Conservation (phyloP, 75 land plant species). For the Selaginella moellendorffii region DNA sequence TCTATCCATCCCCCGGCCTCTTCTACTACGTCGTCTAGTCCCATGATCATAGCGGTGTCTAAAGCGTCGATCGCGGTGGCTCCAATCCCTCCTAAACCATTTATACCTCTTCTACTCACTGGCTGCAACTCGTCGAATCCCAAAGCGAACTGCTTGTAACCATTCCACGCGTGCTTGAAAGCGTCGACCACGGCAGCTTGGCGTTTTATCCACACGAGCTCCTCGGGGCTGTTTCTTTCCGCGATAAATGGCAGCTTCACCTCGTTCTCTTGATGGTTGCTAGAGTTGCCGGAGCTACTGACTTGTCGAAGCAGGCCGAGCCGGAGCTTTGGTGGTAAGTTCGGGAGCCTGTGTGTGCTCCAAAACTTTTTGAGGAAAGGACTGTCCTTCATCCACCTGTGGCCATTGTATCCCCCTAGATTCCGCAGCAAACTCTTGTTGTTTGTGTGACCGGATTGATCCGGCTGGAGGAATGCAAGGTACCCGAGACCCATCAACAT, state of each 20-base stretch:
- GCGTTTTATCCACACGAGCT: slow-evolving; percentile 36
- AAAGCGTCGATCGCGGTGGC: slow-evolving; percentile 89
- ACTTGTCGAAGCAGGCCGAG: slow-evolving; percentile 1
- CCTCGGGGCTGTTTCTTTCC: slow-evolving; percentile 2
- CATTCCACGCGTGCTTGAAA: slow-evolving; percentile 91
- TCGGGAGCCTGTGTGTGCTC: slow-evolving; percentile 10
- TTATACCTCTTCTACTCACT: slow-evolving; percentile 42
- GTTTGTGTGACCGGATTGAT: slow-evolving; percentile 10
- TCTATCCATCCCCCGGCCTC: slow-evolving; percentile 91
- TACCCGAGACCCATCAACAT: slow-evolving; percentile 51
- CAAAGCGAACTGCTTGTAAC: slow-evolving; percentile 78
- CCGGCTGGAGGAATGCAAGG: slow-evolving; percentile 34
- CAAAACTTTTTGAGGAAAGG: slow-evolving; percentile 1
- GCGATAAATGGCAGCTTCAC: slow-evolving; percentile 8
- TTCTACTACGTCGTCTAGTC: slow-evolving; percentile 47
- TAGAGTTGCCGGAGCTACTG: background rate
- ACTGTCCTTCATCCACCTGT: slow-evolving; percentile 1
- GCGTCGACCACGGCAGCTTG: slow-evolving; percentile 73
- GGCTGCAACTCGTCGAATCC: slow-evolving; percentile 90
- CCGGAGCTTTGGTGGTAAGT: slow-evolving; percentile 4
- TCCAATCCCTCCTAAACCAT: slow-evolving; percentile 93
- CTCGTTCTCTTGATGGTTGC: slow-evolving; percentile 11
- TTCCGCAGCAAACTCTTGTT: background rate
- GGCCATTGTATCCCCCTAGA: background rate
- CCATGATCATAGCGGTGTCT: slow-evolving; percentile 97